Evolutionary conservation across 2,329 filamentous ascomycete genomes (phyloP), one percentile per base, ranked within the genome.

Genomic region (Sporothrix inflata): DNA sequence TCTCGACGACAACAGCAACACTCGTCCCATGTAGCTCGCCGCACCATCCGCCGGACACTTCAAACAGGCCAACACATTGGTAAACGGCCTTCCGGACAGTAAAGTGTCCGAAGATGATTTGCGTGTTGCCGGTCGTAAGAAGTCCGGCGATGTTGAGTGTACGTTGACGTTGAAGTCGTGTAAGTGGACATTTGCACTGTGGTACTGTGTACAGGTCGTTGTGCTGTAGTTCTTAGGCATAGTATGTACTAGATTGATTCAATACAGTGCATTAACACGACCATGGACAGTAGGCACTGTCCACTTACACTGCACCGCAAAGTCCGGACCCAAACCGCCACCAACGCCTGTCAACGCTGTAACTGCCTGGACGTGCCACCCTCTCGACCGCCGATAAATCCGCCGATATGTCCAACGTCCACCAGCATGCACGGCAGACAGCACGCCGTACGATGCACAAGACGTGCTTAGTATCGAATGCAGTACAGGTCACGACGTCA

Each of bases 341-440:
- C 30, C 30, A 60, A 21, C n/a, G 34, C 47, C 14, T 45, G 14
- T 19, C 42, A 45, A 12, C 47, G 11, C n/a, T 12, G 14, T 51
- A 1, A 21, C 6, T 51, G 45, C 14, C 30, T 6, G 30, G 3
- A 6, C 30, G 30, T 34, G 30, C 30, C 30, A 34, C n/a, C 6
- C 42, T 69, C 34, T 69, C 66, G 66, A 38, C 66, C 66, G 66
- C 66, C 66, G 66, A 40, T 69, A 69, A 55, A 5, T 69, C 66
- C 66, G 47, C 30, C 66, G 47, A 55, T 55, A 51, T 38, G 16
- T 67, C 65, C 45, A 67, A 24, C 45, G 6, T 47, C 14, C 14
- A 47, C 3, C 30, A 12, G 14, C 14, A 14, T 45, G 7, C 11
- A 45, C 42, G 42, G 5, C 19, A 16, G 9, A 16, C 16, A 16